A percentile compares a stretch with the other conserved stretches of the same genome.
Evolutionary conservation across 805 yeast genomes (phyloP).

Genomic region (Pichia ethanolica): DNA sequence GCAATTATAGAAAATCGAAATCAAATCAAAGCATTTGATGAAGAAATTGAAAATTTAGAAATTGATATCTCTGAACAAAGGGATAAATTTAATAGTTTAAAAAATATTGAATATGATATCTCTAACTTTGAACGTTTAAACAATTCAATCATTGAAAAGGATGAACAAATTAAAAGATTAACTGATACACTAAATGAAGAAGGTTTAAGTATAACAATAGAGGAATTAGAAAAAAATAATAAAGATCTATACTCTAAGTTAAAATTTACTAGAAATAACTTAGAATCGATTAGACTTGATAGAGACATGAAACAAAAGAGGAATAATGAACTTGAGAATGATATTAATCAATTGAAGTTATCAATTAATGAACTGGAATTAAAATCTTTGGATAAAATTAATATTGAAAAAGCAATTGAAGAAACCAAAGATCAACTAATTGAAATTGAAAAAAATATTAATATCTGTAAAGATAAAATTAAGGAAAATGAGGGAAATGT

Average conservation of each 20-base stretch:
- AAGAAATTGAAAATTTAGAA: slow-evolving; percentile 13
- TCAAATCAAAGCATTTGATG: background rate
- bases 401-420: slow-evolving; percentile 31
- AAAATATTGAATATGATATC: slow-evolving; percentile 8
- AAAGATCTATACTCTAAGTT: slow-evolving; percentile 32
- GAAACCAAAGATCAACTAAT: slow-evolving; percentile 26
- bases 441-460: slow-evolving; percentile 4
- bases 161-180: slow-evolving; percentile 6
- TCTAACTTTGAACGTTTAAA: background rate
- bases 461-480: background rate
- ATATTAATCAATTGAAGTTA: slow-evolving; percentile 46
- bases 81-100: slow-evolving; percentile 5
- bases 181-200: slow-evolving; percentile 10
- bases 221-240: slow-evolving; percentile 40
- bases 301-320: slow-evolving; percentile 40
- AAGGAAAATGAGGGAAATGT: background rate
- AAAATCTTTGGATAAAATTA: slow-evolving; percentile 39
- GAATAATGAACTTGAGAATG: slow-evolving; percentile 38
- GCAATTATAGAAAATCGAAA: background rate
- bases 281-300: slow-evolving; percentile 30
- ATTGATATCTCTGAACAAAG: slow-evolving; percentile 18
- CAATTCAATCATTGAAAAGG: slow-evolving; percentile 9
- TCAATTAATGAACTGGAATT: slow-evolving; percentile 46
- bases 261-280: slow-evolving; percentile 32
- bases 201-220: slow-evolving; percentile 28